Base-by-base conservation (phyloP, 2,329 filamentous ascomycete species). In the Leptographium wingfieldii region DNA sequence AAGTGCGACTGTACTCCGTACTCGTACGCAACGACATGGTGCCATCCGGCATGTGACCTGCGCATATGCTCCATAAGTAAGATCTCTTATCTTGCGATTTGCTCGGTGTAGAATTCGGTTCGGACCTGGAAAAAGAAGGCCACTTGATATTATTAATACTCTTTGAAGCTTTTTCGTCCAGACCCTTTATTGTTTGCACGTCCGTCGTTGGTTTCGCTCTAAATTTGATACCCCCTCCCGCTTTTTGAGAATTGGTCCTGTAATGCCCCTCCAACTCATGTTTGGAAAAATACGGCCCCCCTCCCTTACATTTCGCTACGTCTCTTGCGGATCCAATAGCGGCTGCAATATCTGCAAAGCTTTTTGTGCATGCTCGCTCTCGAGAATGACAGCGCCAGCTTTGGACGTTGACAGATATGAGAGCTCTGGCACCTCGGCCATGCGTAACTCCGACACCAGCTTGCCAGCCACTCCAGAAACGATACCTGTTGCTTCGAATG, bases 401-500 rank as follows among this genome's bases (percentile, higher is more conserved):
- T 87, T 82, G 5, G 90, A 91, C 0, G 92, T 97, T 62, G 88
- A 94, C 63, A 97, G 76, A 71, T 96, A 97, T 61, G 87, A 92
- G 73, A 97, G 85, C 70, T 96, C 91, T 0, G 90, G 82, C 65
- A 73, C 78, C 62, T 76, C 74, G 40, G 71, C 70, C 66, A 74
- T 74, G 59, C 77, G 73, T 71, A 90, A 85, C 54, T 88, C 88
- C 56, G 88, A 83, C 0, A 91, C 87, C 33, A 97, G 77, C 59
- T 85, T 81, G 31, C 91, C 90, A 0, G 92, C 92, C 2, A 99
- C 90, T 33, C 94, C 92, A 66, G 92, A 96, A 3, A 99, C 90
- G 61, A 99, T 96, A 27, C 92, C 92, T 0, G 92, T 95, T 9
- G 90, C 91, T 71, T 96, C 90, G 51, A 92, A 80, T 0, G 92